Percentiles rank a stretch among this genome's conserved stretches.
phyloP scores from a whole-genome alignment of 2,329 filamentous ascomycete species.

The Fusarium foetens region DNA sequence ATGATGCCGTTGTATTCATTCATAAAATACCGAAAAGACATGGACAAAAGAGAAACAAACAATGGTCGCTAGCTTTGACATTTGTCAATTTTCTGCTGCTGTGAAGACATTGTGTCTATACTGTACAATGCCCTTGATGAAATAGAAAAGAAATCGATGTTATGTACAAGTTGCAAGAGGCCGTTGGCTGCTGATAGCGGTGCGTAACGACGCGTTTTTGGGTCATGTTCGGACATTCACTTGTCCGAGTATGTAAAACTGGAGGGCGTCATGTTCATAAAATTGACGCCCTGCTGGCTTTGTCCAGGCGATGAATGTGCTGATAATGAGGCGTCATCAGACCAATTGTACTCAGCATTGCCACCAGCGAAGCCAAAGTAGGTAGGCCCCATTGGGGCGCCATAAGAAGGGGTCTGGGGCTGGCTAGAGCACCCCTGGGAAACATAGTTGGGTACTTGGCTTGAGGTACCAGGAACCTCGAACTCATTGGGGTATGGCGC shows the following conservation, averaged over 20 bases:
- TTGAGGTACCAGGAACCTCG: slow-evolving; percentile 55
- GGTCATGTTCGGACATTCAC: slow-evolving; percentile 5
- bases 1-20: slow-evolving; percentile 41
- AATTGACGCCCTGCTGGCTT: slow-evolving; percentile 47
- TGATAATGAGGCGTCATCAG: slow-evolving; percentile 55
- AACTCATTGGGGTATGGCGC: slow-evolving; percentile 59
- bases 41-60: slow-evolving; percentile 24
- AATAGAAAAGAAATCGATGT: slow-evolving; percentile 20
- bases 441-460: slow-evolving; percentile 57
- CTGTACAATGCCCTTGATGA: slow-evolving; percentile 34
- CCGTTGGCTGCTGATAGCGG: background rate
- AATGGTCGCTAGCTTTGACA: slow-evolving; percentile 22
- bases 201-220: background rate
- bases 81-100: slow-evolving; percentile 9
- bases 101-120: slow-evolving; percentile 25
- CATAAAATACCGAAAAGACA: slow-evolving; percentile 25
- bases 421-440: slow-evolving; percentile 54
- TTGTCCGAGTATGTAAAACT: slow-evolving; percentile 44
- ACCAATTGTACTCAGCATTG: slow-evolving; percentile 64
- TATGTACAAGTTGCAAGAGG: slow-evolving; percentile 27
- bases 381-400: slow-evolving; percentile 54
- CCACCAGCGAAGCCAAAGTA: slow-evolving; percentile 53
- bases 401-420: slow-evolving; percentile 60
- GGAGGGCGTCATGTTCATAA: slow-evolving; percentile 51
- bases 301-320: slow-evolving; percentile 49